Percentiles rank a stretch among this genome's conserved stretches.
Conservation (phyloP, 371 early-diverging fungal species). For the Mortierella sp. region DNA sequence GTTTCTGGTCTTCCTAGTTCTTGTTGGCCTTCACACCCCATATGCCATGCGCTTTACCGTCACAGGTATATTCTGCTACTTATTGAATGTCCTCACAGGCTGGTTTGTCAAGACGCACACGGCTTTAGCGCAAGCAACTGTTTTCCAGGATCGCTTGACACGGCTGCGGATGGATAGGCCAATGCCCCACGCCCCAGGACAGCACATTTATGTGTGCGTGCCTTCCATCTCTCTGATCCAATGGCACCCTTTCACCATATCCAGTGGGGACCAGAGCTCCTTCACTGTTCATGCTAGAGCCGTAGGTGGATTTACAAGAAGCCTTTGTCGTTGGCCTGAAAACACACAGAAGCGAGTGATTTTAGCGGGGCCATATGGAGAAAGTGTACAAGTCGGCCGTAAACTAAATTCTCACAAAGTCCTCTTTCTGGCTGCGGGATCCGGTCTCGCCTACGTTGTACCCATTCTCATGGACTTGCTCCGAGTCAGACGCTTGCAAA, state of each 20-base stretch:
- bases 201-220: slow-evolving; percentile 67
- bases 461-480: slow-evolving; percentile 64
- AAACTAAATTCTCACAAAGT: slow-evolving; percentile 44
- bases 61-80: slow-evolving; percentile 64
- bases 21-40: slow-evolving; percentile 68
- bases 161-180: slow-evolving; percentile 61
- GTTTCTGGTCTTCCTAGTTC: slow-evolving; percentile 63
- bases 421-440: slow-evolving; percentile 65
- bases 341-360: slow-evolving; percentile 60
- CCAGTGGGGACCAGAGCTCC: slow-evolving; percentile 47
- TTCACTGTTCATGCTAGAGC: slow-evolving; percentile 61
- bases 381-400: slow-evolving; percentile 40
- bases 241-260: slow-evolving; percentile 77
- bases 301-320: slow-evolving; percentile 68
- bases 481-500: slow-evolving; percentile 24
- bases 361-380: slow-evolving; percentile 67
- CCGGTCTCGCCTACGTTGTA: slow-evolving; percentile 67
- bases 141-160: slow-evolving; percentile 61
- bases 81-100: slow-evolving; percentile 63
- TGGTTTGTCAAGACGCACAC: slow-evolving; percentile 68
- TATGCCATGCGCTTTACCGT: slow-evolving; percentile 73
- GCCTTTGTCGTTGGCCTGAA: slow-evolving; percentile 57
- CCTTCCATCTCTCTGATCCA: slow-evolving; percentile 67
- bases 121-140: slow-evolving; percentile 62
- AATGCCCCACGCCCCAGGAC: slow-evolving; percentile 63